Base-by-base conservation (phyloP, 2,329 filamentous ascomycete genomes). In the Pseudogymnoascus sp. region DNA sequence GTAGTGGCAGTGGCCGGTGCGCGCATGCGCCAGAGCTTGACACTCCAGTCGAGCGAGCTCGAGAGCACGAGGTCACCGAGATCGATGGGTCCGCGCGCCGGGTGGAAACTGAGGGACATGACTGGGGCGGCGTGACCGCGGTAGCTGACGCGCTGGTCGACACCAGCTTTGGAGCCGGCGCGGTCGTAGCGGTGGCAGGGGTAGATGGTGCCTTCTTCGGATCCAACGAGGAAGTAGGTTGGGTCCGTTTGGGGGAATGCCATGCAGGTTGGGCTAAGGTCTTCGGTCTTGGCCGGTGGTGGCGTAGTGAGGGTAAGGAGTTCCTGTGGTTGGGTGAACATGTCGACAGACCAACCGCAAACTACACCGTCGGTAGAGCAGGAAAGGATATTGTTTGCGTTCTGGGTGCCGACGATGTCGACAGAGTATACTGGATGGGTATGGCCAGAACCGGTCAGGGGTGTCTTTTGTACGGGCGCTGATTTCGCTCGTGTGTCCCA, bases 341-440 rank as follows among this genome's bases (percentile, higher is more conserved):
- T 97, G 74, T 99, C 95, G 65, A 97, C 91, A 61, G 90, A 92
- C 94, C 94, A 99, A 57, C 92, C 90, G 74, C 94, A 99, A 41
- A 97, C 91, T 8, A 96, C 91, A 60, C 94, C 94, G 71, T 99
- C 94, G 0, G 94, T 99, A 1, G 92, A 97, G 73, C 91, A 93
- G 35, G 92, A 97, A 68, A 99, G 89, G 72, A 99, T 96, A 74
- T 97, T 99, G 78, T 97, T 96, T 63, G 94, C 94, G 73, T 99
- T 99, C 72, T 97, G 94, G 0, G 95, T 99, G 65, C 94, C 94
- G 58, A 99, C 91, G 61, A 99, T 95, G 65, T 94, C 90, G 62
- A 99, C 86, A 38, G 89, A 92, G 78, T 99, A 99, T 65, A 99
- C 89, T 0, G 94, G 94, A 71, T 99, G 94, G 6, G 94, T 96